A percentile compares a stretch with the other conserved stretches of the same genome.
Evolutionary conservation across 2,329 filamentous ascomycete species (phyloP).

Genomic region (Epichloe coenophiala): DNA sequence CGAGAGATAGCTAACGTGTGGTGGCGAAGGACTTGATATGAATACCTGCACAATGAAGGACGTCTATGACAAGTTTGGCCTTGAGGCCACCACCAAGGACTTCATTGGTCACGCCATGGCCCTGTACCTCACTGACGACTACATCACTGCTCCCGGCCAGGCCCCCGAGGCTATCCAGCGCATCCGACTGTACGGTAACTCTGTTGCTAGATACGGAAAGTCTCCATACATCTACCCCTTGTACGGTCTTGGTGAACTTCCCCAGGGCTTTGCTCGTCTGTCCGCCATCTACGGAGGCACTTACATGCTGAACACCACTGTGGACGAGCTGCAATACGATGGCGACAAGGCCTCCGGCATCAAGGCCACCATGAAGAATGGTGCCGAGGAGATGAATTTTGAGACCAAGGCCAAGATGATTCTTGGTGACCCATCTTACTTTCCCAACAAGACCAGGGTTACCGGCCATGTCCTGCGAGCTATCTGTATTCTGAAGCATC

Average conservation of each 20-base stretch:
- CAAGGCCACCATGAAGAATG: conserved; percentile 83
- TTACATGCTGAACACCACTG: conserved; percentile 95
- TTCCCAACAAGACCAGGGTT: conserved; percentile 76
- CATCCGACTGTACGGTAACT: conserved; percentile 93
- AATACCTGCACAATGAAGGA: conserved; percentile 81
- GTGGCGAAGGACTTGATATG: conserved; percentile 58
- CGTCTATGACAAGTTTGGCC: conserved; percentile 95
- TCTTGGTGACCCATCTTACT: conserved; percentile 92
- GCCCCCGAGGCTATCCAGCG: conserved; percentile 81
- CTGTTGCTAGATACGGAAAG: conserved; percentile 93
- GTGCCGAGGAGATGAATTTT: conserved; percentile 84
- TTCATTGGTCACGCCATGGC: conserved; percentile 99
- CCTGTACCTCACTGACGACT: conserved; percentile 80
- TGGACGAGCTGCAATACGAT: conserved; percentile 83
- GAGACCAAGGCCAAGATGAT: conserved; percentile 94
- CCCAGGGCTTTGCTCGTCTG: conserved; percentile 91
- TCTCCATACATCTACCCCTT: conserved; percentile 99
- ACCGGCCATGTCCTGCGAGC: conserved; percentile 86
- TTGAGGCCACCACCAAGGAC: conserved; percentile 79
- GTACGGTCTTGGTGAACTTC: conserved; percentile 92
- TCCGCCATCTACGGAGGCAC: conserved; percentile 98
- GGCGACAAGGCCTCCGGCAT: conserved; percentile 81
- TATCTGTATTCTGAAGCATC: conserved; percentile 95
- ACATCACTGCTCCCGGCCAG: conserved; percentile 58
- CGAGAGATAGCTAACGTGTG: conserved; percentile 8